A percentile compares a stretch with the other conserved stretches of the same genome.
These are phyloP conservation scores for Ilyonectria destructans DNA, from an alignment of 2,329 filamentous ascomycete genomes.

Conservation along the genomic window DNA sequence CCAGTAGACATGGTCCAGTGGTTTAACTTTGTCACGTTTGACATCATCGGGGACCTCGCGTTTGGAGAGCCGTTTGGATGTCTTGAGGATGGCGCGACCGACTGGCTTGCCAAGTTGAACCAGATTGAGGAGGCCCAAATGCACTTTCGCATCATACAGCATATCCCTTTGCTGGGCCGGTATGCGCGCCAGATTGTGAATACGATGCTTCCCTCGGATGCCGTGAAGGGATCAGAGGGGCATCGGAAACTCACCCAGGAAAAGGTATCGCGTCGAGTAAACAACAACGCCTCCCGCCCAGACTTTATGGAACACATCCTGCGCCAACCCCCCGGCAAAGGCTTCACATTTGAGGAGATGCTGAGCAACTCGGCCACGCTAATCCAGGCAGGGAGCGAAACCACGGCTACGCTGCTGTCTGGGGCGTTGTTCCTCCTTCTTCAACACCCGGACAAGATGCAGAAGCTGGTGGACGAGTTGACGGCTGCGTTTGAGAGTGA, in stretches of 20 bases:
- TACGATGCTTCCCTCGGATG: slow-evolving; percentile 31
- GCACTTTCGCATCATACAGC: slow-evolving; percentile 36
- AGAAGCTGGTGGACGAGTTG: slow-evolving; percentile 26
- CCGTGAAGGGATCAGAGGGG: slow-evolving; percentile 29
- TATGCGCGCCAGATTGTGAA: slow-evolving; percentile 36
- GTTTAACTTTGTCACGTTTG: slow-evolving; percentile 33
- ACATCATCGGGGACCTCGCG: slow-evolving; percentile 28
- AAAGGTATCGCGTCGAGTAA: slow-evolving; percentile 32
- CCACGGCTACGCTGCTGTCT: slow-evolving; percentile 33
- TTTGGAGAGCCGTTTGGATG: slow-evolving; percentile 35
- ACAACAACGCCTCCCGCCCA: slow-evolving; percentile 31
- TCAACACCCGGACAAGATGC: slow-evolving; percentile 15
- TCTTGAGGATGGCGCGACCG: slow-evolving; percentile 28
- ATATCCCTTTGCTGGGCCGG: slow-evolving; percentile 30
- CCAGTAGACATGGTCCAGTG: slow-evolving; percentile 29
- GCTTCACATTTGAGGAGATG: slow-evolving; percentile 32
- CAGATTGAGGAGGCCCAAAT: slow-evolving; percentile 36
- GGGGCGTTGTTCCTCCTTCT: slow-evolving; percentile 28
- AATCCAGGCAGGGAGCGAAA: slow-evolving; percentile 34
- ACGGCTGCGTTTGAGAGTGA: slow-evolving; percentile 16
- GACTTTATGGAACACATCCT: slow-evolving; percentile 33
- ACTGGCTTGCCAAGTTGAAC: slow-evolving; percentile 35
- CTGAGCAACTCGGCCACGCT: slow-evolving; percentile 32
- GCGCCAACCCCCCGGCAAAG: slow-evolving; percentile 26
- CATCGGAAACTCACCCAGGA: slow-evolving; percentile 33